Conservation (phyloP, 2,329 filamentous ascomycete genomes). For the Leptographium flavum region DNA sequence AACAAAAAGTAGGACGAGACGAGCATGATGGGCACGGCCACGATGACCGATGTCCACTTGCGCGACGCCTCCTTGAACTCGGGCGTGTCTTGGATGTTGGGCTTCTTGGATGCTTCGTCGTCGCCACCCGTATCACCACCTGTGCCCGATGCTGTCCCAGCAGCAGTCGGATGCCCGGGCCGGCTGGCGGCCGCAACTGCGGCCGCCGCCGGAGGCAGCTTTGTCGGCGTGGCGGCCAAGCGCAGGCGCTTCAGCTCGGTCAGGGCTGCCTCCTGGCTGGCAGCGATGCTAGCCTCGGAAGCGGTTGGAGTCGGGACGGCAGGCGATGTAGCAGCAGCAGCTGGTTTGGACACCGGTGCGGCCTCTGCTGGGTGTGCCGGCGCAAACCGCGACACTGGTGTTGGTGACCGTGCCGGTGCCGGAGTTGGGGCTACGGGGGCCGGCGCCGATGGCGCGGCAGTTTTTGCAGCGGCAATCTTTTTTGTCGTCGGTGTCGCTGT, state of each 20-base stretch:
- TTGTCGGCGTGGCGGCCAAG: slow-evolving; percentile 1
- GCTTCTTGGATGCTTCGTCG: slow-evolving; percentile 7
- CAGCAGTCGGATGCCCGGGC: neutral
- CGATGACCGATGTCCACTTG: slow-evolving; percentile 31
- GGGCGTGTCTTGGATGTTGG: slow-evolving; percentile 15
- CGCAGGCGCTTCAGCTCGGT: slow-evolving; percentile 10
- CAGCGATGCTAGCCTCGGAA: neutral
- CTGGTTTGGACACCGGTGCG: no score
- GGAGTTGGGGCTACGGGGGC: slow-evolving; percentile 4
- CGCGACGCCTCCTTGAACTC: slow-evolving; percentile 29
- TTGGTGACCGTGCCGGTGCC: no score
- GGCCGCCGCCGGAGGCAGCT: neutral
- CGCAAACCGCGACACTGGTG: no score
- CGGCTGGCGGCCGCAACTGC: neutral
- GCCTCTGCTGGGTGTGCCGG: no score
- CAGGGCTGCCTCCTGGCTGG: slow-evolving; percentile 9
- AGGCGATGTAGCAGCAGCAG: neutral
- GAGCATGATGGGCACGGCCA: slow-evolving; percentile 38
- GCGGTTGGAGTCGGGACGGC: slow-evolving; percentile 3
- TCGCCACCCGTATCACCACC: no score
- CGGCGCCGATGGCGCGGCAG: neutral
- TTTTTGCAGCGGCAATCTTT: neutral
- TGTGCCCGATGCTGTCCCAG: neutral
- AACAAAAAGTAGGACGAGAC: slow-evolving; percentile 42
- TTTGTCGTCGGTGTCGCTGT: neutral